A percentile compares a stretch with the other conserved stretches of the same genome.
These are phyloP conservation scores for Mycena rebaudengoi DNA, from an alignment of 768 basidiomycete genomes.

Conservation along the genomic window DNA sequence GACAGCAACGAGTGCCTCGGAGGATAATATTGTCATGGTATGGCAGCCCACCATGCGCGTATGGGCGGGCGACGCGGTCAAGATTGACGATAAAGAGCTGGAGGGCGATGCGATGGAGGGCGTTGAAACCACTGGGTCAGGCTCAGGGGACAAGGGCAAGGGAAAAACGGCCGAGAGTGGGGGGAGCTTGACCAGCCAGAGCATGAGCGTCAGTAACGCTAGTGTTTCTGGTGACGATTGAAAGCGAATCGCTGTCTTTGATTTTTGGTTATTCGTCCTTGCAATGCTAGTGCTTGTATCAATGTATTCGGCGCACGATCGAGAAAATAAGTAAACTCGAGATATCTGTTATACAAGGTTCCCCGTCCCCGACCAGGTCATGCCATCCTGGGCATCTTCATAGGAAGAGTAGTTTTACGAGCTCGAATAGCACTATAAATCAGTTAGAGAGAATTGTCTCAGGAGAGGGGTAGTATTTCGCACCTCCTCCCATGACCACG, in stretches of 20 bases:
- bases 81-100: constrained; percentile 84
- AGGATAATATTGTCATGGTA: constrained; percentile 96
- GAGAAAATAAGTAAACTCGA: constrained; percentile 12
- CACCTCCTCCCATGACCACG: constrained; percentile 84
- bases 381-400: constrained; percentile 30
- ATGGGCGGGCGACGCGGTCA: constrained; percentile 90
- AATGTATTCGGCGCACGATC: neutral
- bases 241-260: constrained; percentile 26
- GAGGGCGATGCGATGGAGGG: constrained; percentile 85
- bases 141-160: constrained; percentile 41
- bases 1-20: constrained; percentile 89
- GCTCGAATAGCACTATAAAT: constrained; percentile 74
- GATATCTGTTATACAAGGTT: constrained; percentile 20
- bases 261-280: neutral
- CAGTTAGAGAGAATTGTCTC: neutral
- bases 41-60: constrained; percentile 98
- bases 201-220: constrained; percentile 67
- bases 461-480: neutral
- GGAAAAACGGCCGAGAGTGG: constrained; percentile 44
- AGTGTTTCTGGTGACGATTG: constrained; percentile 63
- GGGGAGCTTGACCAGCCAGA: constrained; percentile 56
- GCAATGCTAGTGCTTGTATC: neutral
- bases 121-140: constrained; percentile 54
- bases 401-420: constrained; percentile 72
- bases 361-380: constrained; percentile 6